Evolutionary conservation across 129 eudicot genomes (phyloP), one percentile per base, ranked within the genome.

Genomic region (Tagetes erecta): DNA sequence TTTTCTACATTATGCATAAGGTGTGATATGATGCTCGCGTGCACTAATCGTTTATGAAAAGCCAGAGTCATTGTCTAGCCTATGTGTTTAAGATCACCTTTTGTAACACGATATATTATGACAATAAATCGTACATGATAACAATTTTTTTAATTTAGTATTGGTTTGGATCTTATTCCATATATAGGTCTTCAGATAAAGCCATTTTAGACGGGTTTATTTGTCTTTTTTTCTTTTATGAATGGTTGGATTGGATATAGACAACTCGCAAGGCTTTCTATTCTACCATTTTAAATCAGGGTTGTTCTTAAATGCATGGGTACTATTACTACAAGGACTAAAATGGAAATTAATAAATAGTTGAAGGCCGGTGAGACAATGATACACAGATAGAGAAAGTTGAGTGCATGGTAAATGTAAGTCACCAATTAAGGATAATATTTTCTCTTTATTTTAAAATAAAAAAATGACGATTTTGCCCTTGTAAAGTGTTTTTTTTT

Each of bases 121-220:
- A 7, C 45, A 27, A 27, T 37, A 10, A 36, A 63, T 6, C 6
- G 8, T 63, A 13, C 36, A 63, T 37, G 12, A 30, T 12, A 31
- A 14, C 6, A 20, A 31, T 38, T 27, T 6, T 75, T 53, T 34
- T 33, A n/a, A 69, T 12, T 9, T 53, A 27, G 49, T n/a, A 68
- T 77, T 77, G 4, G 27, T 20, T 20, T 20, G 27, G 27, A 34
- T 40, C 33, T 45, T 4, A 64, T 60, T 70, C 70, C 49, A 27
- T 34, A 70, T 42, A 70, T 60, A 34, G 35, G 51, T 9, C 42
- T 44, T 4, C 39, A 27, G 46, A 63, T 60, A 71, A 62, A 70
- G 65, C 66, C 82, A 78, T 49, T 30, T 78, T n/a, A 70, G 64
- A 63, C 77, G 56, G 76, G 52, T 60, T 44, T 41, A 51, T 6